phyloP scores from a whole-genome alignment of 176 grass and related monocot species.

The Guadua angustifolia region DNA sequence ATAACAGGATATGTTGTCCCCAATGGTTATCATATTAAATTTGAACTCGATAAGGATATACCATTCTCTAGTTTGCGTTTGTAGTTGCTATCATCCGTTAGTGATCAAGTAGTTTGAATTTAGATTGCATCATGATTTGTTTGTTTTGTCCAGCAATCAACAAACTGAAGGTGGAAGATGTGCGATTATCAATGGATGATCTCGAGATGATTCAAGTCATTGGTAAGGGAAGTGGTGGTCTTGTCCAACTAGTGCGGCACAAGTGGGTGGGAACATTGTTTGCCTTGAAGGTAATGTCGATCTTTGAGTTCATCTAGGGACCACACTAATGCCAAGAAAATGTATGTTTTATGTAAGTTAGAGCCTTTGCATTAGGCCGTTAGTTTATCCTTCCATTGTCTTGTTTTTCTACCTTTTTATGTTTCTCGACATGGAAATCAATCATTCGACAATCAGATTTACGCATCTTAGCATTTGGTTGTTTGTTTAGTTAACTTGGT shows the following conservation, averaged over 20 bases:
- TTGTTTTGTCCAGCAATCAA: slow-evolving; percentile 42
- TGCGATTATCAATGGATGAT: slow-evolving; percentile 81
- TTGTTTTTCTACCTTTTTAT: not conserved
- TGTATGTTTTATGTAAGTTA: not conserved
- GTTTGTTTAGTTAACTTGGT: slow-evolving; percentile 31
- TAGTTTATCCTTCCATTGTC: not conserved
- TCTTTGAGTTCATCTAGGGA: slow-evolving; percentile 12
- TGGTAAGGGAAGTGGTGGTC: slow-evolving; percentile 91
- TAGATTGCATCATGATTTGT: slow-evolving; percentile 28
- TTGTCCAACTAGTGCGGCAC: slow-evolving; percentile 87
- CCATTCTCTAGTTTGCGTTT: slow-evolving; percentile 16
- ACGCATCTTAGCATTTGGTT: not conserved
- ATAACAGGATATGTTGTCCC: not conserved
- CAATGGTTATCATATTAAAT: slow-evolving; percentile 8
- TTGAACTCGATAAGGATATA: slow-evolving; percentile 23
- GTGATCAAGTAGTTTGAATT: slow-evolving; percentile 28
- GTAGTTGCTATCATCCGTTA: slow-evolving; percentile 4
- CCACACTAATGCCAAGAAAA: not conserved
- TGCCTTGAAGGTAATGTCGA: slow-evolving; percentile 80
- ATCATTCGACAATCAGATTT: not conserved
- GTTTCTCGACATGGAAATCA: slow-evolving; percentile 14
- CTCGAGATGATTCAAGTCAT: slow-evolving; percentile 94
- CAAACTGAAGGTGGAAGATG: slow-evolving; percentile 73
- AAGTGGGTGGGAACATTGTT: slow-evolving; percentile 87
- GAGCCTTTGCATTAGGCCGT: not conserved